A percentile compares a stretch with the other conserved stretches of the same genome.
Evolutionary conservation across 441 rosid species (phyloP).

Genomic region (Erodium chrysanthum): DNA sequence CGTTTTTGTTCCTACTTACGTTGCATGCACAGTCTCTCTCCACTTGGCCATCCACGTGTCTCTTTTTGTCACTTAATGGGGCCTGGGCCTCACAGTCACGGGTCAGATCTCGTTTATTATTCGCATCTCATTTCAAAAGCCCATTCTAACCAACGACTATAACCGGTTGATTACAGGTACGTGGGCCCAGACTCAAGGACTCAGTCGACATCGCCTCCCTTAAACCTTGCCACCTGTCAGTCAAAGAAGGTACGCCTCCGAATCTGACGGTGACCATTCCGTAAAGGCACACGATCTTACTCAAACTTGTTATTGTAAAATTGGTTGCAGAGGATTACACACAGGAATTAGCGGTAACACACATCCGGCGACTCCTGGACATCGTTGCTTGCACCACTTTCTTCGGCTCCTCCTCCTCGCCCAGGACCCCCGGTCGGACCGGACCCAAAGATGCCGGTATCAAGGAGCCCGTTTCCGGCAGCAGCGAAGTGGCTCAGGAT

Average conservation of each 20-base stretch:
- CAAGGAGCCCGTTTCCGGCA: no score
- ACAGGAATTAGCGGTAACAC: slow-evolving; percentile 45
- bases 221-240: slow-evolving; percentile 58
- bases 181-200: slow-evolving; percentile 56
- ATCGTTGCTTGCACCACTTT: slow-evolving; percentile 60
- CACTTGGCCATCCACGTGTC: not conserved
- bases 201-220: slow-evolving; percentile 54
- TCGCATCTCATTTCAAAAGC: not conserved
- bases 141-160: not conserved
- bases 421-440: slow-evolving; percentile 35
- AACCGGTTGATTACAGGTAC: slow-evolving; percentile 28
- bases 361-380: slow-evolving; percentile 62
- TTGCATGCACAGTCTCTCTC: no score
- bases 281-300: not conserved
- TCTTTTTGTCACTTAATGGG: not conserved
- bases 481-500: slow-evolving; percentile 2
- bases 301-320: not conserved
- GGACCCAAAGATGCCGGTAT: no score
- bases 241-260: slow-evolving; percentile 33
- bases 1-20: not conserved
- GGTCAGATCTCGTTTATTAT: not conserved
- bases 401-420: slow-evolving; percentile 35
- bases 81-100: not conserved
- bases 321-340: slow-evolving; percentile 65
- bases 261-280: slow-evolving; percentile 31